Evolutionary conservation across 306 rosid species (phyloP), one percentile per base, ranked within the genome.

Genomic region (Biancaea sappan): DNA sequence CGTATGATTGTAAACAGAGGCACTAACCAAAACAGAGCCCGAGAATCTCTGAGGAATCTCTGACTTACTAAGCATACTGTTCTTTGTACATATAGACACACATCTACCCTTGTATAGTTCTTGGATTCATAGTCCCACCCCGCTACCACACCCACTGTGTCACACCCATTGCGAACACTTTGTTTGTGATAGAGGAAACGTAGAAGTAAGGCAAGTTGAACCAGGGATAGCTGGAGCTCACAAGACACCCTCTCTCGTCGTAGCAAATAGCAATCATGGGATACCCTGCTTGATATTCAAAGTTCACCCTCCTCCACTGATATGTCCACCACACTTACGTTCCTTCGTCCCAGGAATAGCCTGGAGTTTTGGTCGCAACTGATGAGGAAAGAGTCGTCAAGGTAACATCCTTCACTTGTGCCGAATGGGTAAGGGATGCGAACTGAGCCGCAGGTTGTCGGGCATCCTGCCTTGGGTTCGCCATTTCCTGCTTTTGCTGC

Each of bases 391-490:
- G 82, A 67, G 2, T 13, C 3, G 43, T 82, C 82, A n/a, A n/a
- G n/a, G n/a, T n/a, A n/a, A n/a, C n/a, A n/a, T n/a, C n/a, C n/a
- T n/a, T n/a, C n/a, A n/a, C n/a, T n/a, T n/a, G n/a, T n/a, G 19
- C 85, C 85, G 13, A 82, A 82, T 25, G 85, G 85, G 12, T 66
- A 82, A 1, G 79, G 82, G 66, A 82, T 60, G 4, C 2, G 6
- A 2, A 82, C 13, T 0, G 62, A 34, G 59, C 43, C 43, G 8
- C 43, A 37, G 43, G 43, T 37, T 37, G 5, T 37, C 10, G 43
- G 7, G 43, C 43, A 37, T 37, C 7, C 43, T 37, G 2, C 9
- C 43, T 37, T 37, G 43, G 43, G 6, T 2, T 34, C 6, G n/a
- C n/a, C n/a, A n/a, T n/a, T n/a, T n/a, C n/a, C n/a, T n/a, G n/a